These are phyloP conservation scores for Pseudofabraea citricarpa DNA, from an alignment of 2,329 filamentous ascomycete genomes.

Conservation along the genomic window DNA sequence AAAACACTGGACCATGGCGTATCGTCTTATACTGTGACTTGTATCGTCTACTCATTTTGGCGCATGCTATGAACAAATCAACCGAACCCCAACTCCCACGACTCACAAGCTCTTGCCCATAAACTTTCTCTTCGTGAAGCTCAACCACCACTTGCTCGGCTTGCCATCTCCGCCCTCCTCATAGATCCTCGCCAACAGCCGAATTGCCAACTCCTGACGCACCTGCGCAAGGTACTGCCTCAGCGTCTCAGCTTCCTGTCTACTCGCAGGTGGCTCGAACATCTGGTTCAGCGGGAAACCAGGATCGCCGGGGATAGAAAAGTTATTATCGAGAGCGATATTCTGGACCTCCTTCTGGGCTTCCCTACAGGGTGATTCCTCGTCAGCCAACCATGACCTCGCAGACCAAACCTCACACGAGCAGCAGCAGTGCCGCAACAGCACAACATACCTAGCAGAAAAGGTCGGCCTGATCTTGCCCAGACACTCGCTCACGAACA, in stretches of 20 bases:
- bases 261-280: conserved; percentile 82
- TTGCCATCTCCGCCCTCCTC: conserved; percentile 72
- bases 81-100: too few species aligned
- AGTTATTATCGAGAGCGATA: conserved; percentile 85
- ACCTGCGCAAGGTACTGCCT: conserved; percentile 90
- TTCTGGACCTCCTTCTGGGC: conserved; percentile 77
- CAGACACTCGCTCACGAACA: conserved; percentile 89
- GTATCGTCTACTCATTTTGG: too few species aligned
- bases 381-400: too few species aligned
- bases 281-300: conserved; percentile 94
- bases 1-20: too few species aligned
- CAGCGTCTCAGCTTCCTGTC: conserved; percentile 84
- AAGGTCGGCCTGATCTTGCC: conserved; percentile 78
- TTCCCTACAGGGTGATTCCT: conserved; percentile 32
- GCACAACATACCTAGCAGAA: conserved; percentile 53
- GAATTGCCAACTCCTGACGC: conserved; percentile 79
- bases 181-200: conserved; percentile 83
- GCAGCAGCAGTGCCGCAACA: too few species aligned
- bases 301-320: conserved; percentile 90
- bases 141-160: conserved; percentile 90
- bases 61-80: too few species aligned
- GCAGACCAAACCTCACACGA: too few species aligned
- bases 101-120: conserved; percentile 89
- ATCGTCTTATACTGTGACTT: too few species aligned
- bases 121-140: conserved; percentile 98